Percentiles rank a stretch among this genome's conserved stretches.
phyloP scores from a whole-genome alignment of 192 early-diverging fungal species.

The Coemansia sp. region DNA sequence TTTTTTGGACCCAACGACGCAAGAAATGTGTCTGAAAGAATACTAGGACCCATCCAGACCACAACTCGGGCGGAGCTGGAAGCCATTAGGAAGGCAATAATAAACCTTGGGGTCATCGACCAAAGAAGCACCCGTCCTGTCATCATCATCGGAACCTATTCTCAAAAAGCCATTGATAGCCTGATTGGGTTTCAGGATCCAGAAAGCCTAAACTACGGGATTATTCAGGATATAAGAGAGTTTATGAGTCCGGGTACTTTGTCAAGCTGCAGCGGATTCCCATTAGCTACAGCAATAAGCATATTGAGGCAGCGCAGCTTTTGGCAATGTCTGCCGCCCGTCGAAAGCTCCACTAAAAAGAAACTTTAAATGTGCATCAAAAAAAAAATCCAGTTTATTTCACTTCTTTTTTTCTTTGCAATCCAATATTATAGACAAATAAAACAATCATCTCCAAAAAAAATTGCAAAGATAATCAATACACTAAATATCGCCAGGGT shows the following conservation, averaged over 20 bases:
- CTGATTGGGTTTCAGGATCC: conserved; percentile 1
- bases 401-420: no score
- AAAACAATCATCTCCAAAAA: no score
- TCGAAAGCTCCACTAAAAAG: neutral
- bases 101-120: neutral
- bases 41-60: neutral
- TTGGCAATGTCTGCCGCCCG: conserved; percentile 6
- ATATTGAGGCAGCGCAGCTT: conserved; percentile 1
- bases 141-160: neutral
- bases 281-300: neutral
- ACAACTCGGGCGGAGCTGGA: conserved; percentile 12
- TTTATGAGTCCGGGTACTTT: neutral
- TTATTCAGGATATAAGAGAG: neutral
- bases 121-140: neutral
- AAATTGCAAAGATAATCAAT: no score
- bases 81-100: conserved; percentile 10
- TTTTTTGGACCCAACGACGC: conserved; percentile 16
- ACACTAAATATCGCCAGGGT: neutral
- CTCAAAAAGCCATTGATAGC: neutral
- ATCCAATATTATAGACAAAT: no score
- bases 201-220: neutral
- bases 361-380: neutral
- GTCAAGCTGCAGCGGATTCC: conserved; percentile 1
- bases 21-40: conserved; percentile 10
- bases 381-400: neutral